Percentiles rank a stretch among this genome's conserved stretches.
Conservation (phyloP, 2,329 filamentous ascomycete genomes). For the Beauveria sp. region DNA sequence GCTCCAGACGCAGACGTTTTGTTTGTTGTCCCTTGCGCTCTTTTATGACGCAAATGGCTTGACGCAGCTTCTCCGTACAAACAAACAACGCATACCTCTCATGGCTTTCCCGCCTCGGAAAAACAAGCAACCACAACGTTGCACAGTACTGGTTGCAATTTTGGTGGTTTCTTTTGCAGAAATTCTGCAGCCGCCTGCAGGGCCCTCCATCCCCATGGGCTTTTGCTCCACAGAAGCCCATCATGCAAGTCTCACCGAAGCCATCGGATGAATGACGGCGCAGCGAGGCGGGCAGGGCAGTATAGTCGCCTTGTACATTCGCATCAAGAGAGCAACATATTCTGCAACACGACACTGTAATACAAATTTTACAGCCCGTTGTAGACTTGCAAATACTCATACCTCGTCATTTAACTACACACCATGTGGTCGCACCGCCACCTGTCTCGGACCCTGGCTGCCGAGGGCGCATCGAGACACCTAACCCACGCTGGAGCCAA, state of each 20-base stretch:
- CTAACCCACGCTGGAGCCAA: constrained; percentile 2
- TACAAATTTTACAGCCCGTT: too few species aligned
- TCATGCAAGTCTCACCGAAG: constrained; percentile 2
- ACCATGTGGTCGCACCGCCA: neutral
- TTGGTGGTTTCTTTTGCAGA: neutral
- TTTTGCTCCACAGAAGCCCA: neutral
- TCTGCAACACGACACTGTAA: neutral
- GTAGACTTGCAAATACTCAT: neutral
- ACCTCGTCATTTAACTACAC: too few species aligned
- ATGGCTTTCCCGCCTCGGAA: neutral
- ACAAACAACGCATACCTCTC: neutral
- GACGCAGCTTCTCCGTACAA: neutral
- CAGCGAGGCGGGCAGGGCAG: too few species aligned
- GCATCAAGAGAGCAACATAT: neutral
- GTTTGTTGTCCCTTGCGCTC: neutral
- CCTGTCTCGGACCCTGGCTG: constrained; percentile 8
- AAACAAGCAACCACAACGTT: neutral
- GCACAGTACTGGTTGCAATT: neutral
- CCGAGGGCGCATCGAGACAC: neutral
- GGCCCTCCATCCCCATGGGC: neutral
- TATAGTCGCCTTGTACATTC: neutral
- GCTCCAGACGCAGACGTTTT: neutral
- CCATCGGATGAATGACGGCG: constrained; percentile 7
- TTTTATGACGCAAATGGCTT: neutral
- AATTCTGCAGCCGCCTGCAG: neutral